Base-by-base conservation (phyloP, 345 rosid genomes). In the Capsella bursapastoris region DNA sequence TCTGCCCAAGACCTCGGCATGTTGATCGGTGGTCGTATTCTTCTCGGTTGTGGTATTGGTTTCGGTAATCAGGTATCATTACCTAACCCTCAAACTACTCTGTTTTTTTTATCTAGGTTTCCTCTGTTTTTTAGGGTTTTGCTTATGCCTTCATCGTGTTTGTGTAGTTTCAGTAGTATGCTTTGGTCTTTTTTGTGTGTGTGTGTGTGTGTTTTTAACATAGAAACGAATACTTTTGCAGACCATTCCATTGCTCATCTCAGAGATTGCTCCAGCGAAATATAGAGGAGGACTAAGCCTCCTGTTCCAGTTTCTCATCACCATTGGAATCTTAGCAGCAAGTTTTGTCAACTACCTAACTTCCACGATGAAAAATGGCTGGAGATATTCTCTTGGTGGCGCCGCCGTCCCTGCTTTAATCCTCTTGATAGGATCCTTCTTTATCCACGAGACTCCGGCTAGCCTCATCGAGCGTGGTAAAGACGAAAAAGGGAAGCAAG, bases 201-300 rank as follows among this genome's bases (percentile, higher is more conserved):
- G 22, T 18, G 22, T 18, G 22, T 18, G 25, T 22, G 2, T 22
- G 2, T 22, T 22, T 22, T 22, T 22, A 22, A 22, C 25, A 22
- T 22, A 22, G 25, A 45, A 53, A 45, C 31, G 34, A 32, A 28
- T 61, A 37, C 4, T 5, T 58, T 52, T 65, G 76, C 90, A 90
- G 93, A 82, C 90, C 3, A 90, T 91, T 3, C 97, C 97, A 13
- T 66, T 91, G 66, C 89, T 89, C 70, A 87, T 91, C 73, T 88
- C 97, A 7, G 97, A 91, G 82, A 86, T 91, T 18, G 84, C 96
- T 11, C 97, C 93, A 0, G 41, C 91, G 48, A 83, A 57, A 38
- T 72, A 29, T 55, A 84, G 96, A 74, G 97, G 97, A 80, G 85
- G 84, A 31, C 83, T 91, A 10, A 91, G 85, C 78, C 77, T 88